Evolutionary conservation across 768 basidiomycete genomes (phyloP), one percentile per base, ranked within the genome.

Genomic region (Collybia sordida): DNA sequence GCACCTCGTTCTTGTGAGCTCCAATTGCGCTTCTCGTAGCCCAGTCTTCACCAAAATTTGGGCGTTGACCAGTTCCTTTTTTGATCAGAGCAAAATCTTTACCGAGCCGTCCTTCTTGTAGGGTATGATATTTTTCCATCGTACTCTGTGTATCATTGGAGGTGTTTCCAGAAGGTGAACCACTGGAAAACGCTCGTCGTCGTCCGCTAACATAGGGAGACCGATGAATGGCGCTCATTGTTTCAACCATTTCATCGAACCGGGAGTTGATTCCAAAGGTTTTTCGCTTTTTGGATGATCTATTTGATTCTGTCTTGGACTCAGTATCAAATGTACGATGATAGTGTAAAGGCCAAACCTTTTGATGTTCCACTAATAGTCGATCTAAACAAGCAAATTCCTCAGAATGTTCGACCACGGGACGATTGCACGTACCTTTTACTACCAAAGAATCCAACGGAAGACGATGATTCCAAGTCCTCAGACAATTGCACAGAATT

Each of bases 171-270:
- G 79, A 78, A 7, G 77, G 74, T 0, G 78, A 81, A 6, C 71
- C 65, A 6, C 70, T 68, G 19, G 77, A 80, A 27, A 61, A 58
- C 7, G 63, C 55, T 35, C 72, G 68, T 23, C 58, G 64, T 27
- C 70, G 60, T 43, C 31, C 53, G 57, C 28, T 18, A 45, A 45
- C 58, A 39, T 46, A 55, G 38, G 66, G 58, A 43, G 50, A 59
- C 47, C 66, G 57, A 53, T 67, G 61, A 35, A 69, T 61, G n/a
- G 67, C 54, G 47, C 79, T 74, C 69, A 86, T 80, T 2, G 78
- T 72, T 44, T 80, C 73, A 24, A 88, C 66, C 87, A 90, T 89
- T 38, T 72, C 72, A 62, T 89, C 86, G 56, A 81, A 86, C 34
- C 78, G 78, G 27, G 74, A 62, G 55, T 88, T 89, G 42, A 83